Base-by-base conservation (phyloP, 331 rosid genomes). In the Quercus tomentella region DNA sequence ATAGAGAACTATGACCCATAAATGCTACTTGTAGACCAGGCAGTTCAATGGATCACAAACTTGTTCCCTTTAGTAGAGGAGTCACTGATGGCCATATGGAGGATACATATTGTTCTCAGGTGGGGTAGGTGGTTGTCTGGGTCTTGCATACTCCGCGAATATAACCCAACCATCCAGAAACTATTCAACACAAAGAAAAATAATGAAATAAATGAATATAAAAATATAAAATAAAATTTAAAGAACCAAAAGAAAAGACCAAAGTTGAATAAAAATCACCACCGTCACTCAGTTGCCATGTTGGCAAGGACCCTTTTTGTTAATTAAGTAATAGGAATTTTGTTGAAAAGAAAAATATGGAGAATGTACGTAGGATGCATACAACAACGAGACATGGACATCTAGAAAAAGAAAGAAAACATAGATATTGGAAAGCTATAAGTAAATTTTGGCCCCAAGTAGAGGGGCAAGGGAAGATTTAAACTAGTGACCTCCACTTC, bases 141-240 rank as follows among this genome's bases (percentile, higher is more conserved):
- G 97, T 78, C 88, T 90, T 26, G 99, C 98, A 56, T 96, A 96
- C 89, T 96, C 99, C 0, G 99, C 99, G 71, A 93, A 96, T 84
- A 96, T 93, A 56, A 96, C 99, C 99, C 98, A 96, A 66, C 99
- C 99, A 58, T 96, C 98, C 69, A 96, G 88, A 86, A 93, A 93
- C 99, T 96, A 81, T 25, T 80, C 31, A 58, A 43, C 77, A 79
- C 23, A 74, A 11, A 54, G 7, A 71, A 72, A 76, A 45, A 45
- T 71, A 76, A 37, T 56, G 57, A 33, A 52, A 78, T 83, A 14
- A 12, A 23, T n/a, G 75, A 18, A 67, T 45, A 73, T 16, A 10
- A 49, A 49, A 12, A 49, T 3, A n/a, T 14, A 17, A 56, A 33
- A 41, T 23, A n/a, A 16, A 17, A 33, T 49, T 49, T 49, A 10